These are phyloP conservation scores for Aureobasidium sp. DNA, from an alignment of 2,329 filamentous ascomycete genomes.

Conservation along the genomic window DNA sequence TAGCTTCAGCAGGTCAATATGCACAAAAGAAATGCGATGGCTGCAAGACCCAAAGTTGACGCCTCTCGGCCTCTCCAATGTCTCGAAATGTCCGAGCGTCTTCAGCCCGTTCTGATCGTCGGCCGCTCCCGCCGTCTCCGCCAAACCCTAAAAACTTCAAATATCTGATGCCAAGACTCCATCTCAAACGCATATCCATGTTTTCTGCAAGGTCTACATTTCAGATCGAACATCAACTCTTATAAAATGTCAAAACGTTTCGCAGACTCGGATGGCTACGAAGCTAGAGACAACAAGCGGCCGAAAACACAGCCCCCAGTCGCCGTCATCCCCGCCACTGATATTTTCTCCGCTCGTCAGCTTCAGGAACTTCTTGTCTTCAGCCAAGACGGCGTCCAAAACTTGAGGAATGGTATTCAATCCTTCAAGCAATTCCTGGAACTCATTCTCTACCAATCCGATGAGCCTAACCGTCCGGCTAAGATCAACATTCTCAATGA, in stretches of 20 bases:
- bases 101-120: neutral
- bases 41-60: neutral
- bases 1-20: neutral
- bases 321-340: neutral
- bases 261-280: conserved; percentile 1
- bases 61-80: neutral
- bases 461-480: conserved; percentile 36
- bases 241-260: conserved; percentile 9
- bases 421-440: conserved; percentile 67
- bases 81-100: neutral
- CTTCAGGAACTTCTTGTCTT: conserved; percentile 61
- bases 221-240: neutral
- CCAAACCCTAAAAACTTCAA: conserved; percentile 4
- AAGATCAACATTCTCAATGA: conserved; percentile 55
- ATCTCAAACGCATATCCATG: neutral
- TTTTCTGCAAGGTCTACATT: conserved; percentile 1
- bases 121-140: neutral
- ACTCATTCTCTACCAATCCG: conserved; percentile 46
- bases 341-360: conserved; percentile 56
- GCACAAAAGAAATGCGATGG: neutral
- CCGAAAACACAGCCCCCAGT: neutral
- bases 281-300: neutral
- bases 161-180: neutral
- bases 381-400: conserved; percentile 55
- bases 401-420: conserved; percentile 61